These are phyloP conservation scores for Flaveria trinervia DNA, from an alignment of 129 eudicot species.

Conservation along the genomic window DNA sequence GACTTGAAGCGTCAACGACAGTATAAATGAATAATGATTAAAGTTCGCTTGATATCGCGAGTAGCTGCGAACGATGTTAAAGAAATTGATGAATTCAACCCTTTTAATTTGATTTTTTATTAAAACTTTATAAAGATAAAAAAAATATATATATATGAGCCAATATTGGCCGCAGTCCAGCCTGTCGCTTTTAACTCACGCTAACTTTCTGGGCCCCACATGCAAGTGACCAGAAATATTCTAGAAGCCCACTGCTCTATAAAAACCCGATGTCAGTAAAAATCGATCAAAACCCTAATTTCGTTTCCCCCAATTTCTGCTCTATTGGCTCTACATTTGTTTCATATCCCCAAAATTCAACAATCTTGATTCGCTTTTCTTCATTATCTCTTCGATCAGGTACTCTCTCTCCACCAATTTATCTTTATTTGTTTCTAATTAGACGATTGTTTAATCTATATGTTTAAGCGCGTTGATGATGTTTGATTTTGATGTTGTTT, in stretches of 20 bases:
- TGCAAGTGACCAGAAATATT: conserved; percentile 19
- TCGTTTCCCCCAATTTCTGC: conserved; percentile 1
- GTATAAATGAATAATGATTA: too few species aligned
- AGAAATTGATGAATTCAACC: too few species aligned
- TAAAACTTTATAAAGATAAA: too few species aligned
- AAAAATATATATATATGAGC: too few species aligned
- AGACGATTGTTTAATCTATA: not conserved
- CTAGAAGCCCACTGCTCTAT: conserved; percentile 40
- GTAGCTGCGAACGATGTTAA: too few species aligned
- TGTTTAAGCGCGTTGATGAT: not conserved
- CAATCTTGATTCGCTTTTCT: not conserved
- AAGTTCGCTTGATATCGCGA: too few species aligned
- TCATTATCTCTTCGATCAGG: conserved; percentile 20
- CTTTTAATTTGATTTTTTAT: too few species aligned
- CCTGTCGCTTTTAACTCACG: too few species aligned
- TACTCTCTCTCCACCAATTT: not conserved
- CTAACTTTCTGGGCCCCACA: not conserved
- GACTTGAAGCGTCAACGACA: too few species aligned
- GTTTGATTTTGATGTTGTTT: not conserved
- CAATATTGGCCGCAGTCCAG: too few species aligned
- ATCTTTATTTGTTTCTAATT: not conserved
- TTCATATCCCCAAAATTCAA: not conserved
- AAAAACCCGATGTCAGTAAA: not conserved
- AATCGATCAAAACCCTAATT: conserved; percentile 24
- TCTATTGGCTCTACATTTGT: not conserved